Percentiles rank a stretch among this genome's conserved stretches.
Evolutionary conservation across 2,329 filamentous ascomycete species (phyloP).

Genomic region (Hypoxylon sp.): DNA sequence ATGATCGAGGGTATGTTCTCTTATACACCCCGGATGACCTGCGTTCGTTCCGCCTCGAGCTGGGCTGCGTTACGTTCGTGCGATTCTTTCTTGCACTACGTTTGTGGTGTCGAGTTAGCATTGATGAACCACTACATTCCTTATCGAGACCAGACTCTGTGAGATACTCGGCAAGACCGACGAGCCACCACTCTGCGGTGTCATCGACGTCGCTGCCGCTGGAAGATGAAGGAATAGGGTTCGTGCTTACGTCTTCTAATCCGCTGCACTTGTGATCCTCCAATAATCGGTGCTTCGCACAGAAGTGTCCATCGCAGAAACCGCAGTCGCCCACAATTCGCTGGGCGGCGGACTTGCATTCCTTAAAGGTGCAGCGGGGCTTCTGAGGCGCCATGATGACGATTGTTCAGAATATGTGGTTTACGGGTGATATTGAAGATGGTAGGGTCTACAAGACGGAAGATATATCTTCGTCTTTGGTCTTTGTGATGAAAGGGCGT

Average conservation of each 20-base stretch:
- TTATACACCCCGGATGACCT: constrained; percentile 92
- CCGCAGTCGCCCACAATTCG: constrained; percentile 96
- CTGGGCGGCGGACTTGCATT: constrained; percentile 89
- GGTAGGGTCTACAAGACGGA: constrained; percentile 1
- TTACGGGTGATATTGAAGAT: neutral
- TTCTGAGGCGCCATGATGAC: constrained; percentile 78
- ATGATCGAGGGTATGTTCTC: constrained; percentile 4
- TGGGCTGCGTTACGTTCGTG: constrained; percentile 95
- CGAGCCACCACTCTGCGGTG: constrained; percentile 59
- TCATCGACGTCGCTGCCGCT: constrained; percentile 25
- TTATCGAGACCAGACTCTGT: constrained; percentile 43
- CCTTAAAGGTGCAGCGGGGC: constrained; percentile 88
- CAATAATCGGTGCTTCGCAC: constrained; percentile 92
- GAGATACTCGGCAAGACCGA: constrained; percentile 58
- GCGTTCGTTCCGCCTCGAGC: constrained; percentile 91
- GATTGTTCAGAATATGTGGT: neutral
- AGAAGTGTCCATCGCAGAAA: constrained; percentile 95
- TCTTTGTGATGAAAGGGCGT: constrained; percentile 30
- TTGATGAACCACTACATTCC: constrained; percentile 52
- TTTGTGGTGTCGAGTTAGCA: constrained; percentile 55
- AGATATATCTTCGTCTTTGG: constrained; percentile 11
- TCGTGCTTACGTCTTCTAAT: constrained; percentile 82
- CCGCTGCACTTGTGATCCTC: constrained; percentile 95
- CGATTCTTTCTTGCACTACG: constrained; percentile 93
- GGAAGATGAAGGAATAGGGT: constrained; percentile 42